phyloP scores from a whole-genome alignment of 345 rosid species.

The Raphanus raphanistrum region DNA sequence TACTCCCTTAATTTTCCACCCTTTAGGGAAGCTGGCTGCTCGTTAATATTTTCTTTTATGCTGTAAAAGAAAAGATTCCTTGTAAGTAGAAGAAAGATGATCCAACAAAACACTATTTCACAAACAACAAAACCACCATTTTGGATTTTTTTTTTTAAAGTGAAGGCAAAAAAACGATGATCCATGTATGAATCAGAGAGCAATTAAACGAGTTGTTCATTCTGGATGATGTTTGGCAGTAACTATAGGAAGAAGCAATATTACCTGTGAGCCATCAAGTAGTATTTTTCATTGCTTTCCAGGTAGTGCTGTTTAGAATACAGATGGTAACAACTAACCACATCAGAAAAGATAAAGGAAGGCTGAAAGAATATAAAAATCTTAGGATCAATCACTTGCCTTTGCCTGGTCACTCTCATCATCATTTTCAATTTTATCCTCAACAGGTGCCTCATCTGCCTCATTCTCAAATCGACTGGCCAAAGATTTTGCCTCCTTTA shows the following conservation, averaged over 20 bases:
- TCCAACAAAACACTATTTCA: not conserved
- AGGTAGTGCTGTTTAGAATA: constrained; percentile 69
- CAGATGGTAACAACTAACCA: constrained; percentile 9
- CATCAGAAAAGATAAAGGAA: constrained; percentile 12
- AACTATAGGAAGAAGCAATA: not conserved
- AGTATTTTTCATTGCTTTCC: constrained; percentile 97
- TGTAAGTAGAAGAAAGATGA: not conserved
- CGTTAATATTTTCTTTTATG: constrained; percentile 76
- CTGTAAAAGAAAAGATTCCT: constrained; percentile 45
- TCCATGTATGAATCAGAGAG: not conserved
- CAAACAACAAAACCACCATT: not conserved
- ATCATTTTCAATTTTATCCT: constrained; percentile 78
- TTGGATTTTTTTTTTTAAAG: not conserved
- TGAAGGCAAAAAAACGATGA: not conserved
- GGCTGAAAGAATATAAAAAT: not conserved
- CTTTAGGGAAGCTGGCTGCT: constrained; percentile 68
- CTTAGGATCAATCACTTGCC: constrained; percentile 45
- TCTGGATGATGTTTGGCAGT: constrained; percentile 4
- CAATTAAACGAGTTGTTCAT: not conserved
- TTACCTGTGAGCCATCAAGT: constrained; percentile 95
- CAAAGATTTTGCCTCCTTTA: constrained; percentile 65
- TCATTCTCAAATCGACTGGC: constrained; percentile 61
- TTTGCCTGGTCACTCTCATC: constrained; percentile 91
- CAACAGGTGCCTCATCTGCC: constrained; percentile 57
- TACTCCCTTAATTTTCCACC: constrained; percentile 94